Evolutionary conservation across 108 stramenopile genomes (phyloP), one percentile per base, ranked within the genome.

Genomic region (Nitzschia palea): DNA sequence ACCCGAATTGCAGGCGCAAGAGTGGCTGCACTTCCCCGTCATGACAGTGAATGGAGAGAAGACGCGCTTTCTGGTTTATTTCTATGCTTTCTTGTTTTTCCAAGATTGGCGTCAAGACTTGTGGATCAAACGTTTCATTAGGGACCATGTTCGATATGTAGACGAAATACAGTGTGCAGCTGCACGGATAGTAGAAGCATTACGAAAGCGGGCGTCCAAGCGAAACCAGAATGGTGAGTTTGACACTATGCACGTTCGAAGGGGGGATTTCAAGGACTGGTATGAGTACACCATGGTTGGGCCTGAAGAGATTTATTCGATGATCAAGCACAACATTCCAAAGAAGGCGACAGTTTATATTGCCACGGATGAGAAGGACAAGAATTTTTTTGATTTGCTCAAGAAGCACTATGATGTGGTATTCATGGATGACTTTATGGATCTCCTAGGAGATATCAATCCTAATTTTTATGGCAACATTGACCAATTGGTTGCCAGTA

Each of bases 101-200:
- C 90, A 82, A 50, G 92, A 96, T 77, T 90, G 89, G 89, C 57
- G 65, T 60, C 71, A 80, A 53, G 86, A 91, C 40, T 47, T 86
- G 43, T 88, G 85, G 85, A 80, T 72, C 20, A 86, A 88, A 56
- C 70, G 94, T 30, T 88, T 93, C 61, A 83, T 93, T 2, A 65
- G 94, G 1, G 94, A 93, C 65, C 86, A 90, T 74, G 60, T 95
- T 42, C 72, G 90, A 29, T 95, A 92, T 64, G 56, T 62, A 18
- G 94, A 95, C 65, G 89, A 89, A 36, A 89, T 95, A 18, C 89
- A 93, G 60, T 95, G 95, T 68, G 89, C 86, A 9, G 91, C 88
- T 3, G 91, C 90, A 23, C 79, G 87, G 22, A 73, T 92, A 2
- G 84, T 95, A 2, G 77, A 64, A 22, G 85, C 77, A 9, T 31